Conservation (phyloP, 768 basidiomycete species). For the Cantharellus anzutake region DNA sequence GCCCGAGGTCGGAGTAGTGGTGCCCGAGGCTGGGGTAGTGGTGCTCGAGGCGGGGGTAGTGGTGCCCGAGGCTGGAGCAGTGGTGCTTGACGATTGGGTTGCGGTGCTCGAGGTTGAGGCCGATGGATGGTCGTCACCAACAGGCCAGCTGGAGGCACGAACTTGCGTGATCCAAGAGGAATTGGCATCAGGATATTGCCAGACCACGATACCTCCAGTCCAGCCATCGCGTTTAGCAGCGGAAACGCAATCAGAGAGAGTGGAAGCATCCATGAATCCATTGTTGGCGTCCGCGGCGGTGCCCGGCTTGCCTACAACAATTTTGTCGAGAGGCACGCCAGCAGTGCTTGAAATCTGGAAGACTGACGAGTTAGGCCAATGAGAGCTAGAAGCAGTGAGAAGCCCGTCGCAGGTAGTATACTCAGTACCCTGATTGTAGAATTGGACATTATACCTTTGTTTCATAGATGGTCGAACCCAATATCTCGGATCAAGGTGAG, state of each 20-base stretch:
- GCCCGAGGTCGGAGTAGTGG: too few species aligned
- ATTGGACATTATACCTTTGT: not conserved
- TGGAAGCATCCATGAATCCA: constrained; percentile 17
- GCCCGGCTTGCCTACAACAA: not conserved
- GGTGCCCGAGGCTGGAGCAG: not conserved
- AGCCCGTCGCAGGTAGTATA: constrained; percentile 2
- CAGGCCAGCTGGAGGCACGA: not conserved
- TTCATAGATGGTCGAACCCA: not conserved
- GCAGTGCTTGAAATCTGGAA: constrained; percentile 17
- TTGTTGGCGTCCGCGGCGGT: constrained; percentile 13
- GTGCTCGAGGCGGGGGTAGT: not conserved
- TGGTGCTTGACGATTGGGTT: not conserved
- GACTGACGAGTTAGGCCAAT: constrained; percentile 18
- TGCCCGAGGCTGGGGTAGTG: too few species aligned
- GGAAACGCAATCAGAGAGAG: constrained; percentile 15
- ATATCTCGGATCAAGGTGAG: not conserved
- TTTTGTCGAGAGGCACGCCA: not conserved
- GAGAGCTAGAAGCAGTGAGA: constrained; percentile 12
- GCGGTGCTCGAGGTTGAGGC: not conserved
- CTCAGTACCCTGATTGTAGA: constrained; percentile 2
- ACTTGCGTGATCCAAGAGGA: not conserved
- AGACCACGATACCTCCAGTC: constrained; percentile 20
- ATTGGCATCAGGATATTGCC: not conserved
- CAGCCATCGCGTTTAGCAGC: constrained; percentile 18
- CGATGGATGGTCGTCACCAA: not conserved